A percentile compares a stretch with the other conserved stretches of the same genome.
These are phyloP conservation scores for Histomonas meleagridis DNA, from an alignment of 208 protist genomes.

Conservation along the genomic window DNA sequence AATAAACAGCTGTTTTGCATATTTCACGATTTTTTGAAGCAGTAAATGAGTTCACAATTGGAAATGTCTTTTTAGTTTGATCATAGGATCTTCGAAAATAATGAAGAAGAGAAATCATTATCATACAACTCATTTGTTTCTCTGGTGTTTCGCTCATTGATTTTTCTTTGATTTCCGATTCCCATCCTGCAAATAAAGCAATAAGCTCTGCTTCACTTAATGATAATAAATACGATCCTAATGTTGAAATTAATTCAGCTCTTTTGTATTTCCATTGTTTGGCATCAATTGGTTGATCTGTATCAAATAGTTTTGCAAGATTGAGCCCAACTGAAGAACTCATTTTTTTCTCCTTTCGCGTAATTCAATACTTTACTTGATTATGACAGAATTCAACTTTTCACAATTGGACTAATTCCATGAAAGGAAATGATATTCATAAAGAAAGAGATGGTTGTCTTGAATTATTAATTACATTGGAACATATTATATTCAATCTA, in stretches of 20 bases:
- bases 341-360: too few relatives aligned
- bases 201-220: neutral
- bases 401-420: too few relatives aligned
- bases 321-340: too few relatives aligned
- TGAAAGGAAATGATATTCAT: too few relatives aligned
- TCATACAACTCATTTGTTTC: neutral
- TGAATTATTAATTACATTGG: too few relatives aligned
- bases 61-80: neutral
- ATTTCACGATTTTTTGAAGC: neutral
- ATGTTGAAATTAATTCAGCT: neutral
- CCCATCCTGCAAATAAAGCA: neutral
- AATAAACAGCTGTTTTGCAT: neutral
- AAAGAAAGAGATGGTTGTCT: too few relatives aligned
- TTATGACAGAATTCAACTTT: too few relatives aligned
- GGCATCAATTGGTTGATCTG: too few relatives aligned
- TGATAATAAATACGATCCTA: neutral
- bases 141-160: neutral
- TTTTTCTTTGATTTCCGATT: neutral
- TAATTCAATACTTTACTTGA: too few relatives aligned
- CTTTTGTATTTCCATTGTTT: neutral
- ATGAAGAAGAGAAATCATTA: neutral
- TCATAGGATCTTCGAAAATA: conserved; percentile 18
- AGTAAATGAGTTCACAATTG: neutral
- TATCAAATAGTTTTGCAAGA: too few relatives aligned
- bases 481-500: too few relatives aligned